Percentiles rank a stretch among this genome's conserved stretches.
Evolutionary conservation across 225 moss, liverwort and hornwort species (phyloP).

Genomic region (Pseudoscleropodium purum): DNA sequence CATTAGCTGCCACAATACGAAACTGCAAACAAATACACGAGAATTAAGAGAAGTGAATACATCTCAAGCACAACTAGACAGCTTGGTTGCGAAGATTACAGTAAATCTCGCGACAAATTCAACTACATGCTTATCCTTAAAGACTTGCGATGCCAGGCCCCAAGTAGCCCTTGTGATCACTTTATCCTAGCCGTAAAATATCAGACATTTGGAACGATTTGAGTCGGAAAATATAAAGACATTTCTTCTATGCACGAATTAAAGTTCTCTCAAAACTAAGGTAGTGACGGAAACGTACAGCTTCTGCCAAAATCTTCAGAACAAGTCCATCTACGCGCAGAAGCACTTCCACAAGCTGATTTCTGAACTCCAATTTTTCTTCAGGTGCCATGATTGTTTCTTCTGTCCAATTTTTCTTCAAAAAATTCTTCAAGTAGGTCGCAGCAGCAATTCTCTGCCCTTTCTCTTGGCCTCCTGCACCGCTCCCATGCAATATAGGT

Average conservation of each 20-base stretch:
- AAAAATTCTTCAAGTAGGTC: conserved; percentile 79
- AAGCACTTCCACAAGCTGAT: conserved; percentile 86
- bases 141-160: neutral
- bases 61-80: neutral
- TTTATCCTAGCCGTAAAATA: neutral
- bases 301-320: conserved; percentile 82
- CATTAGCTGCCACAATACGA: conserved; percentile 78
- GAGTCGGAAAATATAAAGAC: neutral
- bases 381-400: conserved; percentile 39
- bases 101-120: neutral
- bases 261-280: neutral
- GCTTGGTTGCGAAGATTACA: neutral
- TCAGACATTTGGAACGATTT: neutral
- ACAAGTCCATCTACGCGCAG: conserved; percentile 84
- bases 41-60: neutral
- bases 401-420: conserved; percentile 72
- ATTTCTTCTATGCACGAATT: neutral
- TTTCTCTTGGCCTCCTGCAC: conserved; percentile 75
- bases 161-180: neutral
- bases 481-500: neutral
- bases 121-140: neutral
- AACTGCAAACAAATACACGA: conserved; percentile 57
- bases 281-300: conserved; percentile 39
- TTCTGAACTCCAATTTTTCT: conserved; percentile 72
- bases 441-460: conserved; percentile 92